Base-by-base conservation (phyloP, 495 filamentous ascomycete species). In the Chaetomidium leptoderma region DNA sequence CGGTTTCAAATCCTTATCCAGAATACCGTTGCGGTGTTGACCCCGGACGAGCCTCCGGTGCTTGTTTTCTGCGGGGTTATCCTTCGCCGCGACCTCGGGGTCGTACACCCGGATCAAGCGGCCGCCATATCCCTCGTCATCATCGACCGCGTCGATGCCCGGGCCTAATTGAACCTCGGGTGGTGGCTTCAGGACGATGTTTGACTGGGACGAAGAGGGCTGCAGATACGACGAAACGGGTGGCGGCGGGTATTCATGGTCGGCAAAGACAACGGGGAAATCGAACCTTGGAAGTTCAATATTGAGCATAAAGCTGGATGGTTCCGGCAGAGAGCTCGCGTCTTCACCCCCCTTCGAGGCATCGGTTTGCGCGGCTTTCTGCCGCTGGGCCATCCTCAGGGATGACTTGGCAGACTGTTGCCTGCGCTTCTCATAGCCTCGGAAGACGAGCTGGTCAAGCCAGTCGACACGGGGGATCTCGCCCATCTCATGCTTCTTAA, bases 401-500 rank as follows among this genome's bases (percentile, higher is more conserved):
- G 71, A 75, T 32, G 71, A 66, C 57, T 55, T 72, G 6, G 76
- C 70, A 19, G 83, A 80, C 59, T 83, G 80, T 7, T 81, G 64
- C 48, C 86, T 84, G 54, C 85, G 80, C 73, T 86, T 91, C 70
- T 95, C 91, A 48, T 93, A 78, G 42, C 86, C 85, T 37, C 91
- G 86, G 66, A 95, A 97, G 7, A 95, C 90, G 57, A 97, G 77
- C 60, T 91, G 87, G 67, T 99, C 93, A 49, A 99, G 81, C 93
- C 93, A 97, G 67, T 95, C 91, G 43, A 93, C 86, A 16, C 89
- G 81, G 3, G 88, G 85, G 14, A 99, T 92, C 64, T 97, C 92
- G 23, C 90, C 90, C 85, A 97, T 93, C 68, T 99, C 93, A 64
- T 97, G 95, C 70, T 96, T 95, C 75, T 99, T 99, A 64, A 99